Evolutionary conservation across 306 rosid species (phyloP), one percentile per base, ranked within the genome.

Genomic region (Trichosanthes truncata): DNA sequence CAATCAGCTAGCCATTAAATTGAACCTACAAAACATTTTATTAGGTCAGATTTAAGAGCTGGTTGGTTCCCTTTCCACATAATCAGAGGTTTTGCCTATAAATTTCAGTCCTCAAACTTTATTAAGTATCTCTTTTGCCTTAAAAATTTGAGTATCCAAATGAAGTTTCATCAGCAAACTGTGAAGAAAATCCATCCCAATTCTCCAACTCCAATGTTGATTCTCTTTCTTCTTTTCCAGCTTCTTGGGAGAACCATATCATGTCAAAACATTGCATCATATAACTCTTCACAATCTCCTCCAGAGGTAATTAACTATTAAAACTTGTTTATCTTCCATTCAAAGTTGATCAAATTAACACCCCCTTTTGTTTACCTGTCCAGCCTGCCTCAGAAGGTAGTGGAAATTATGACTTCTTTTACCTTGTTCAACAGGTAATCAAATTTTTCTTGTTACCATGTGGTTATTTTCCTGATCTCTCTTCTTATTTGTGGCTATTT

Each of bases 401-500:
- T 13, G 67, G 76, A 52, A 9, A 76, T 15, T 10, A 65, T 25
- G 80, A 76, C 18, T 76, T 81, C 59, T 21, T 81, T 51, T 81
- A 76, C 84, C 57, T 81, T 36, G 69, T 76, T 53, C 84, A 81
- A 81, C 80, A 81, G 80, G 84, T 81, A 36, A 66, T 9, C 15
- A 66, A 33, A 38, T 3, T 23, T 72, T 45, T 40, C 15, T 26
- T 43, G 1, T 14, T 45, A 40, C 77, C 38, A 45, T 45, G 45
- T 46, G 38, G 20, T 20, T 72, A 6, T 23, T 72, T 7, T 45
- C 35, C 25, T 23, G 36, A 12, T 36, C 53, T 49, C 68, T 15
- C 11, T 46, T 23, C 77, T 46, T 13, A n/a, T 33, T 52, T 66
- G 43, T 57, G 31, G 57, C 7, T 33, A 1, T 21, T 56, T 45